Conservation (phyloP, 495 filamentous ascomycete genomes). For the Aspergillus campestris region DNA sequence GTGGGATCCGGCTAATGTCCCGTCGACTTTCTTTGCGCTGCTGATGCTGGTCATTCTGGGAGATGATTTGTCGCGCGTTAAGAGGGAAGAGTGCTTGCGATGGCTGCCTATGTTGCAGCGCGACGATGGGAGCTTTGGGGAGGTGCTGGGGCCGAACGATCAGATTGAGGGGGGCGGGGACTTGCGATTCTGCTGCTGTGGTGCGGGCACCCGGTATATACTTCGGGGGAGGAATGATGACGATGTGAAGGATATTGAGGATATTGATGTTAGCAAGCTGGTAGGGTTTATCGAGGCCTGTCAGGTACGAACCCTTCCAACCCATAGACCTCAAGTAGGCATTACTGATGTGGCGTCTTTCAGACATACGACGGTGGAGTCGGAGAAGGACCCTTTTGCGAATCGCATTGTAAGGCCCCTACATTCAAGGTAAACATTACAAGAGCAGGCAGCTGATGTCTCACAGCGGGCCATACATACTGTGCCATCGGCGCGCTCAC, state of each 20-base stretch:
- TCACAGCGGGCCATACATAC: slow-evolving; percentile 75
- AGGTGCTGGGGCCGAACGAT: slow-evolving; percentile 54
- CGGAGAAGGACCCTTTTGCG: slow-evolving; percentile 68
- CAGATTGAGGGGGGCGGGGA: slow-evolving; percentile 70
- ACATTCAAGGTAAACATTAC: too few relatives aligned
- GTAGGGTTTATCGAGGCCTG: slow-evolving; percentile 62
- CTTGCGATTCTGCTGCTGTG: slow-evolving; percentile 78
- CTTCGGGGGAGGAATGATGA: slow-evolving; percentile 50
- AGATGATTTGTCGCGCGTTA: slow-evolving; percentile 61
- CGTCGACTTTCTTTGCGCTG: slow-evolving; percentile 84
- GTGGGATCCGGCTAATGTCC: slow-evolving; percentile 75
- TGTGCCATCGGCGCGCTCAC: slow-evolving; percentile 70
- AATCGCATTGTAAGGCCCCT: slow-evolving; percentile 65
- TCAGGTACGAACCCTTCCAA: slow-evolving; percentile 41
- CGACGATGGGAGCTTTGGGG: slow-evolving; percentile 83
- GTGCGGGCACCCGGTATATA: slow-evolving; percentile 73
- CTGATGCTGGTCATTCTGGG: slow-evolving; percentile 64
- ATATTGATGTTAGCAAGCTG: slow-evolving; percentile 67
- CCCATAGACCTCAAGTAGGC: background rate
- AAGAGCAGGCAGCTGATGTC: background rate
- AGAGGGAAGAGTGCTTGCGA: slow-evolving; percentile 54
- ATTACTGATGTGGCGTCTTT: background rate
- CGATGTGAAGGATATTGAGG: slow-evolving; percentile 49
- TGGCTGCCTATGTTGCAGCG: slow-evolving; percentile 77
- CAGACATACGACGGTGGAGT: slow-evolving; percentile 91